Base-by-base conservation (phyloP, 495 filamentous ascomycete genomes). In the Penicillium angulare region DNA sequence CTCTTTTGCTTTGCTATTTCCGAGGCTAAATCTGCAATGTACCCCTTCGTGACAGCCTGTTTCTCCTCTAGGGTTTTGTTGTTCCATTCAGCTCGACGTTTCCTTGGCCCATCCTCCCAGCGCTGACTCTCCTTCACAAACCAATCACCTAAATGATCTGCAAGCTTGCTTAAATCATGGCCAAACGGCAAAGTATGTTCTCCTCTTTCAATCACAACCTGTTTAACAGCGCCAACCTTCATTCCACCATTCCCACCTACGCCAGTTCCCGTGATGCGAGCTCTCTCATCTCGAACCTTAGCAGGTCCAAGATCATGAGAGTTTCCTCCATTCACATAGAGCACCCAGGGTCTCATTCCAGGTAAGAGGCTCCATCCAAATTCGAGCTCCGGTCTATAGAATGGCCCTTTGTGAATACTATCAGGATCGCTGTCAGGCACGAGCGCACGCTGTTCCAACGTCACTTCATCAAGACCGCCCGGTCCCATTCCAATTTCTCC, bases 271-370 rank as follows among this genome's bases (percentile, higher is more conserved):
- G 61, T 65, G 3, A 32, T 35, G 38, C 46, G 60, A 36, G 45
- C 58, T 49, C 32, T 50, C 35, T 49, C 55, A 20, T 29, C 61
- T 23, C 44, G 50, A 24, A 32, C 31, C 5, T 36, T 13, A 9
- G 44, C 10, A 16, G 35, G 7, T 3, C 32, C 44, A 47, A 47
- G 26, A 10, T 22, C n/a, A 9, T 18, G 44, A 15, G 44, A 47
- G 6, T 45, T 45, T 1, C 39, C 24, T 36, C 58, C 59, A 18
- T 21, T 34, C n/a, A 48, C 22, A 3, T 78, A 83, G 23, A 92
- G 65, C 2, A 74, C 44, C 44, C 44, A 47, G 17, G 29, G 32
- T 20, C 32, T 31, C 18, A 35, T 26, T 22, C 20, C 7, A n/a
- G 44, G 32, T n/a, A 47, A 12, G 7, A 47, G 7, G n/a, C 18